These are phyloP conservation scores for Ramichloridium luteum DNA, from an alignment of 2,329 filamentous ascomycete species.

Conservation along the genomic window DNA sequence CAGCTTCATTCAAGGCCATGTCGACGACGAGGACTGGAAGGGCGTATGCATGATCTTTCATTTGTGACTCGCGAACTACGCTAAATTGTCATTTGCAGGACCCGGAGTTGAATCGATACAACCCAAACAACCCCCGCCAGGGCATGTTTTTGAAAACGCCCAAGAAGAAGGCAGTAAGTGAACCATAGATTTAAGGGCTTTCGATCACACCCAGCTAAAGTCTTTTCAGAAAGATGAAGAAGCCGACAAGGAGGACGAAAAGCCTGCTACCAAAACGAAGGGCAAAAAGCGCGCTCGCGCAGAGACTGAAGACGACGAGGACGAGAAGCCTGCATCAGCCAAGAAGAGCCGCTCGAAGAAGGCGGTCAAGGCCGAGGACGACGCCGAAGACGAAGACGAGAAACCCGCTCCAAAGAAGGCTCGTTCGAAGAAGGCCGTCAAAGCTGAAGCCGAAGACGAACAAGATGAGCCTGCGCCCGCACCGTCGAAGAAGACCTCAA, in stretches of 20 bases:
- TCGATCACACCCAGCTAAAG: conserved; percentile 7
- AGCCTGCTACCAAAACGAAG: conserved; percentile 21
- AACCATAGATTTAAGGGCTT: no score
- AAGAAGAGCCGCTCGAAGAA: conserved; percentile 15
- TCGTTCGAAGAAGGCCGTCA: conserved; percentile 13
- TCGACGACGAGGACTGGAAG: conserved; percentile 77
- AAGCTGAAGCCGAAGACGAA: conserved; percentile 10
- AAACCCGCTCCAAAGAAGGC: conserved; percentile 13
- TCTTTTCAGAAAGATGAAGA: conserved; percentile 3
- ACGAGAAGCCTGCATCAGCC: conserved; percentile 11
- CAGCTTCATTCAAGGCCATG: conserved; percentile 64
- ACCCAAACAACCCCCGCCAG: conserved; percentile 24
- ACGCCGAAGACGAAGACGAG: conserved; percentile 1
- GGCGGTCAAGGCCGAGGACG: conserved; percentile 8
- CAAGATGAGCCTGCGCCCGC: conserved; percentile 6
- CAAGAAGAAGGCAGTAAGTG: conserved; percentile 18
- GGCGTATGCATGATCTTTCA: conserved; percentile 48
- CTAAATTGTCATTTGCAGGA: conserved; percentile 46
- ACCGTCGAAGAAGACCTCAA: conserved; percentile 8
- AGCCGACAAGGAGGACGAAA: conserved; percentile 10
- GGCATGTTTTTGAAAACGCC: conserved; percentile 26
- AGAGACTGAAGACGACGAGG: conserved; percentile 17
- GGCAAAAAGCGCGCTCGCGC: conserved; percentile 16
- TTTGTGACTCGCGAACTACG: conserved; percentile 14
- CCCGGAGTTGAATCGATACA: conserved; percentile 61